phyloP scores from a whole-genome alignment of 352 stramenopile species.

The Phytophthora idaei region DNA sequence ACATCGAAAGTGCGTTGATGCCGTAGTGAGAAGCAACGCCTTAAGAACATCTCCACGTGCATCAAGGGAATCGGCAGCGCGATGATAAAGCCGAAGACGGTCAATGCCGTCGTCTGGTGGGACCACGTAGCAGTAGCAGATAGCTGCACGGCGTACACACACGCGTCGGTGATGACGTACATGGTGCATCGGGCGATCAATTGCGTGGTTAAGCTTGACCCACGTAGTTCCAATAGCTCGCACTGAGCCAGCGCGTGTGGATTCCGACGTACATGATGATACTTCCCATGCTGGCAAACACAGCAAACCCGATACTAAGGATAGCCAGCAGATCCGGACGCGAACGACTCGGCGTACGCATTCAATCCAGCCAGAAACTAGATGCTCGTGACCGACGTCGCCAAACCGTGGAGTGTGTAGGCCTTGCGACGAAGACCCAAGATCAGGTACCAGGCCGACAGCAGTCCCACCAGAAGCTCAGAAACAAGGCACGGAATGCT shows the following conservation, averaged over 20 bases:
- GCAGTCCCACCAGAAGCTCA: conserved; percentile 84
- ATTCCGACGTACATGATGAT: conserved; percentile 41
- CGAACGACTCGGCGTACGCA: conserved; percentile 23
- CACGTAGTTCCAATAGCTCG: conserved; percentile 41
- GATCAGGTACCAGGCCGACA: conserved; percentile 82
- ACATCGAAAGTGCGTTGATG: no score
- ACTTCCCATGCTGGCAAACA: conserved; percentile 35
- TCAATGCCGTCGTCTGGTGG: conserved; percentile 23
- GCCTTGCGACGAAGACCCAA: conserved; percentile 72
- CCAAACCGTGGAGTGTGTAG: conserved; percentile 72
- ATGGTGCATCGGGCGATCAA: conserved; percentile 38
- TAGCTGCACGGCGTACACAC: conserved; percentile 9
- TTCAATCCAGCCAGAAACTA: conserved; percentile 44
- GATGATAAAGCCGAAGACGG: conserved; percentile 41
- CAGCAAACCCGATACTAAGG: conserved; percentile 29
- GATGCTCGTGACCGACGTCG: conserved; percentile 31
- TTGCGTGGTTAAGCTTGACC: conserved; percentile 45
- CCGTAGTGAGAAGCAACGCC: no score
- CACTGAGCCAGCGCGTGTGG: conserved; percentile 48
- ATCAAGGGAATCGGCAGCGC: conserved; percentile 41
- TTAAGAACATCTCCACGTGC: no score
- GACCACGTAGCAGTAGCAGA: conserved; percentile 13
- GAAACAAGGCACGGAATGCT: conserved; percentile 48
- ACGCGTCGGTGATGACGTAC: conserved; percentile 27
- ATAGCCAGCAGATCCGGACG: conserved; percentile 5